phyloP scores from a whole-genome alignment of 2,329 filamentous ascomycete species.

The Orbilia oligospora region DNA sequence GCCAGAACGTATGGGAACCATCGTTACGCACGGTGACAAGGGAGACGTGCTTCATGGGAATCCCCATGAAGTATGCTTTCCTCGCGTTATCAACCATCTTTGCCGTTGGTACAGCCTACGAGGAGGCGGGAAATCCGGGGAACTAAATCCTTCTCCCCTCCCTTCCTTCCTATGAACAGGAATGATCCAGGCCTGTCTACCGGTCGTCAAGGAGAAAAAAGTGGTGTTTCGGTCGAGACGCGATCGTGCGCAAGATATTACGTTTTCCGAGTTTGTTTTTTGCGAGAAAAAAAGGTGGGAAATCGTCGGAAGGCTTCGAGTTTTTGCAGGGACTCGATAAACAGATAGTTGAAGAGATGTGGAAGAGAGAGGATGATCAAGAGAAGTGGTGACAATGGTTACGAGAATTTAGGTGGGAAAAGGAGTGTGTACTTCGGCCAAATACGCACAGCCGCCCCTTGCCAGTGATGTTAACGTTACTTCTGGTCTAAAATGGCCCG shows the following conservation, averaged over 20 bases:
- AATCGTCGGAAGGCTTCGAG: neutral
- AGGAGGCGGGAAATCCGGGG: conserved; percentile 33
- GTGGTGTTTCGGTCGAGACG: conserved; percentile 24
- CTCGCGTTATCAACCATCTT: conserved; percentile 62
- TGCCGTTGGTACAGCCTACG: conserved; percentile 53
- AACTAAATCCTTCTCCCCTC: conserved; percentile 24
- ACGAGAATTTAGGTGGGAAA: conserved; percentile 26
- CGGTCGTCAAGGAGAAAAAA: conserved; percentile 12
- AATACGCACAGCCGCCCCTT: conserved; percentile 59
- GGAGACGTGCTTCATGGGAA: conserved; percentile 79
- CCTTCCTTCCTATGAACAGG: conserved; percentile 13
- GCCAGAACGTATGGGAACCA: conserved; percentile 63
- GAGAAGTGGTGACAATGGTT: conserved; percentile 22
- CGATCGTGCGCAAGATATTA: conserved; percentile 4
- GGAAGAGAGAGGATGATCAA: neutral
- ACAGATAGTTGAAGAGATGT: conserved; percentile 6
- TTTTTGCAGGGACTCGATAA: conserved; percentile 17
- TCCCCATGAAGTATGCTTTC: conserved; percentile 70
- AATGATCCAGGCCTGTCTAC: conserved; percentile 18
- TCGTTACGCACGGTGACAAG: conserved; percentile 73
- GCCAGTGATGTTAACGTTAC: conserved; percentile 40
- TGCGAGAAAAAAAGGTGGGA: conserved; percentile 8
- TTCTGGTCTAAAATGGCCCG: conserved; percentile 17
- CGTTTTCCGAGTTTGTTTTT: neutral
- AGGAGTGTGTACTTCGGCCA: conserved; percentile 43